Base-by-base conservation (phyloP, 371 early-diverging fungal genomes). In the Circinella umbellata region DNA sequence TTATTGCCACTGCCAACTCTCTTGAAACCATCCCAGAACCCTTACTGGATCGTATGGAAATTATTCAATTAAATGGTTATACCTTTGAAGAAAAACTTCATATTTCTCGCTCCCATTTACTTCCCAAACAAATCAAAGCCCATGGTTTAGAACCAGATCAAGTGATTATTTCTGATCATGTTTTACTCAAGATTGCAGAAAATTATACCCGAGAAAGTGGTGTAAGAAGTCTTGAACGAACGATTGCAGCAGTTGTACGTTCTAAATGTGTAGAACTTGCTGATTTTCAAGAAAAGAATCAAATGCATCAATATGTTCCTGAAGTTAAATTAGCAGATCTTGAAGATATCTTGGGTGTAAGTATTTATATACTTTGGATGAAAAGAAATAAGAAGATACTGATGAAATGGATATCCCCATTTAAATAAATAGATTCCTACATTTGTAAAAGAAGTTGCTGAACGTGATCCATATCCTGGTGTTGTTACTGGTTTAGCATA, bases 141-240 rank as follows among this genome's bases (percentile, higher is more conserved):
- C 94, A 95, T 74, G 95, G 96, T 0, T 71, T 93, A 9, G 60
- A 61, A 14, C 63, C 72, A 9, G 78, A 74, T 0, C 76, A 89
- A 46, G 74, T 95, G 1, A 63, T 71, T 9, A 72, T 93, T 18
- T 64, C 80, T 1, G 89, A 93, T 68, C 77, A 85, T 4, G 85
- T 86, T 0, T 69, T 95, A 4, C 63, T 85, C 13, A 85, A 88
- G 59, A 73, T 95, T 7, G 89, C 90, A 3, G 88, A 86, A 9
- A 86, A 88, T 5, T 96, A 94, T 78, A 95, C 95, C 35, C 89
- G 93, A 34, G 96, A 96, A 79, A 91, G 93, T 51, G 96, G 96
- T 3, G 95, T 96, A 0, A 87, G 96, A 42, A 84, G 80, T 37
- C 75, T 96, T 10, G 93, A 96, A 65, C 85, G 95, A 36, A 84